Evolutionary conservation across 2,329 filamentous ascomycete species (phyloP), one percentile per base, ranked within the genome.

Genomic region (Paraconiothyrium brasiliense): DNA sequence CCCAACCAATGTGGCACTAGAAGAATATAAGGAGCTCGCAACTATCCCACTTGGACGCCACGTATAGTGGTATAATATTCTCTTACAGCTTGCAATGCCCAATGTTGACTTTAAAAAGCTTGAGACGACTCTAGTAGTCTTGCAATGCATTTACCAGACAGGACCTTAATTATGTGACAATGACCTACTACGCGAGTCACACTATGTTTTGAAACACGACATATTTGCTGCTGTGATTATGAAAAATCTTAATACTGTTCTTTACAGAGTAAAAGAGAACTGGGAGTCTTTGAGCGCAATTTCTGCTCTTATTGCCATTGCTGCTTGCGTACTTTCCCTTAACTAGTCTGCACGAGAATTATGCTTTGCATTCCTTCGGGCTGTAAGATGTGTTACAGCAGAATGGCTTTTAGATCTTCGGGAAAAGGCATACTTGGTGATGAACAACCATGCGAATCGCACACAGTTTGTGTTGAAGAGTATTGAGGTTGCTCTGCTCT

Each of bases 61-160:
- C 0, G 71, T 88, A 8, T 85, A 86, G 56, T 89, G 85, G 85
- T 16, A 43, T 8, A 89, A 88, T 56, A 82, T 90, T 5, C 69
- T 87, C 0, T 68, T 78, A 0, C 83, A 89, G 66, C 71, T 90
- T 2, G 72, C 75, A 0, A 75, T 78, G 49, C 82, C 84, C 0
- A 76, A 77, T 0, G 55, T 90, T 0, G 82, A 86, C 49, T 83
- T 87, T 41, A 84, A 82, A 16, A 83, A 83, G 46, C 60, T 76
- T 0, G 84, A 86, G 46, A 84, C 84, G 0, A 73, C 73, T 7
- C 62, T 82, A 1, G 68, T 88, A 0, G 52, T 89, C 0, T 67
- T 82, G 2, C 87, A 90, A 63, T 76, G 80, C 0, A 77, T 81
- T 10, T 78, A 81, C 63, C 83, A 88, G 71, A 78, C 79, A 2